Evolutionary conservation across 1,139 yeast genomes (phyloP).

Genomic region (Geotrichum citri-aurantii): DNA sequence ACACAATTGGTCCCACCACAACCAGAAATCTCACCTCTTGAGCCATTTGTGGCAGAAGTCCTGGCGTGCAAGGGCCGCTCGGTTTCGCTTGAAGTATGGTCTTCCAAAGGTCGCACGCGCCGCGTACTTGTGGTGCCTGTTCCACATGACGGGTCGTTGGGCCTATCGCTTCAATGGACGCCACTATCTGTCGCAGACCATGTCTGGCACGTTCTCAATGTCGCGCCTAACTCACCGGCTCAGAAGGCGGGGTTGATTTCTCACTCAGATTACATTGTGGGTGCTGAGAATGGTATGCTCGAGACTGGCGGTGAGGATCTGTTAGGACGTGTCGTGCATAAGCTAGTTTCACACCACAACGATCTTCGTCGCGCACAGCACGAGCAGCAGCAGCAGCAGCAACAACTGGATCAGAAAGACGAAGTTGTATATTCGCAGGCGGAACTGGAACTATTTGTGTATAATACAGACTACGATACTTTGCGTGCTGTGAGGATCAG

Average conservation of each 20-base stretch:
- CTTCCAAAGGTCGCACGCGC: slow-evolving; percentile 75
- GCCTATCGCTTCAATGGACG: slow-evolving; percentile 69
- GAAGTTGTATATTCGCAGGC: slow-evolving; percentile 21
- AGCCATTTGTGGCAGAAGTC: slow-evolving; percentile 28
- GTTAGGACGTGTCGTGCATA: slow-evolving; percentile 56
- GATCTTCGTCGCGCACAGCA: slow-evolving; percentile 21
- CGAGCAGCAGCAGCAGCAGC: slow-evolving; percentile 5
- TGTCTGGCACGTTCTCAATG: slow-evolving; percentile 81
- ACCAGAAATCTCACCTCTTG: slow-evolving; percentile 27
- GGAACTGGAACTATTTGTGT: slow-evolving; percentile 59
- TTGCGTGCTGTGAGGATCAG: slow-evolving; percentile 80
- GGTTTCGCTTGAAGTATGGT: slow-evolving; percentile 70
- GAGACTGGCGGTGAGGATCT: slow-evolving; percentile 83
- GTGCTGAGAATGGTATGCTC: slow-evolving; percentile 77
- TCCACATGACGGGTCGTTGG: slow-evolving; percentile 39
- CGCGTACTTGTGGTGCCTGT: slow-evolving; percentile 50
- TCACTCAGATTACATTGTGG: slow-evolving; percentile 82
- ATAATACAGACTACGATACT: slow-evolving; percentile 79
- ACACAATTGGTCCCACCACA: slow-evolving; percentile 25
- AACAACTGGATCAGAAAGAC: background rate
- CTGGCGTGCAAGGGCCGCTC: slow-evolving; percentile 33
- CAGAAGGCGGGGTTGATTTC: slow-evolving; percentile 77
- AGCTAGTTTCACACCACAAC: slow-evolving; percentile 24
- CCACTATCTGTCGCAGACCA: slow-evolving; percentile 71
- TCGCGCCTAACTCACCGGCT: slow-evolving; percentile 79